Percentiles rank a stretch among this genome's conserved stretches.
phyloP scores from a whole-genome alignment of 169 alveolate species.

The Neospora caninum region DNA sequence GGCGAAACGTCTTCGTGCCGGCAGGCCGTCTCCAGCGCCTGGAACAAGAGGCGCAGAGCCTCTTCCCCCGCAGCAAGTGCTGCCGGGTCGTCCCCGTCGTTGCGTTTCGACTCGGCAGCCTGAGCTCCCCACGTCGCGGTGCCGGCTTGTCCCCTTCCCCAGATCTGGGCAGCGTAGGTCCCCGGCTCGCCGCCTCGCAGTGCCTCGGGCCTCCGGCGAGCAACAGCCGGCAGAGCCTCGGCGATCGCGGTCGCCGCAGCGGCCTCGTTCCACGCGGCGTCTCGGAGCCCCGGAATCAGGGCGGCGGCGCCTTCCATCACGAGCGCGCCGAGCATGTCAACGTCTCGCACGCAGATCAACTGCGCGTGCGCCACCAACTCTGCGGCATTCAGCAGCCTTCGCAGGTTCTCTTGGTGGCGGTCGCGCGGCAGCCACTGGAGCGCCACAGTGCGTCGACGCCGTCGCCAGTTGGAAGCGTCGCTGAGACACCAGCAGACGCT shows the following conservation, averaged over 20 bases:
- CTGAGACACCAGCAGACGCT: neutral
- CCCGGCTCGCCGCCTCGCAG: neutral
- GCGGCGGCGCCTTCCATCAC: constrained; percentile 6
- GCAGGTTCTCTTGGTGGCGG: neutral
- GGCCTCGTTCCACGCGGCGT: neutral
- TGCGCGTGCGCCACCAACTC: neutral
- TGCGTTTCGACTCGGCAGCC: neutral
- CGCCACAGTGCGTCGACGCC: neutral
- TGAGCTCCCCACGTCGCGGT: neutral
- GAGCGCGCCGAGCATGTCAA: neutral
- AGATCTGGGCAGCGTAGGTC: neutral
- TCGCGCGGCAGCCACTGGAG: constrained; percentile 38
- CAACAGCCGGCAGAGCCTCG: neutral
- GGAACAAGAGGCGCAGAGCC: neutral
- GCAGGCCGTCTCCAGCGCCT: neutral
- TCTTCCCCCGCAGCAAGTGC: neutral
- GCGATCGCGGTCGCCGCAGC: neutral
- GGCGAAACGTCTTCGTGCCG: too few species aligned
- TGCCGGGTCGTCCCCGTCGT: neutral
- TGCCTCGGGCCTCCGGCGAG: neutral
- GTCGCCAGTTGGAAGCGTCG: neutral
- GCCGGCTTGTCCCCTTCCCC: neutral
- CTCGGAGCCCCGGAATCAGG: neutral
- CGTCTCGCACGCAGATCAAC: neutral
- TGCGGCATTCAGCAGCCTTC: neutral